Percentiles rank a stretch among this genome's conserved stretches.
These are phyloP conservation scores for Leptographium galeiforme DNA, from an alignment of 2,329 filamentous ascomycete species.

Conservation along the genomic window DNA sequence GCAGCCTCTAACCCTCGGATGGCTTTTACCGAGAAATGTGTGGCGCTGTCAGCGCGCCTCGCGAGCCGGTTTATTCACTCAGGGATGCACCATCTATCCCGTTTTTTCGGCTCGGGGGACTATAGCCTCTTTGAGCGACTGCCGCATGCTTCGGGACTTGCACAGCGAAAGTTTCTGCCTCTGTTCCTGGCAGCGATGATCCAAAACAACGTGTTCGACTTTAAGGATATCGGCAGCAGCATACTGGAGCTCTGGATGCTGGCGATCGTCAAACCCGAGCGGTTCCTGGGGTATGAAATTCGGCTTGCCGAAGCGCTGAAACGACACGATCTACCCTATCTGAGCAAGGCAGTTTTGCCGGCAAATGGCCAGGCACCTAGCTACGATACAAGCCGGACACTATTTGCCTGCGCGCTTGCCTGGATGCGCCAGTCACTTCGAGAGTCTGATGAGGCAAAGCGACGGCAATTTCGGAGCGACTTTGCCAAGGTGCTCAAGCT, in stretches of 20 bases:
- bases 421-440: constrained; percentile 37
- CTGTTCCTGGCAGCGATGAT: constrained; percentile 40
- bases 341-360: constrained; percentile 25
- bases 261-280: constrained; percentile 35
- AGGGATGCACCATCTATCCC: constrained; percentile 28
- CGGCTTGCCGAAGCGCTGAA: constrained; percentile 33
- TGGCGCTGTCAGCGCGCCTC: constrained; percentile 32
- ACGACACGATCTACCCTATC: constrained; percentile 26
- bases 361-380: constrained; percentile 22
- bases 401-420: constrained; percentile 36
- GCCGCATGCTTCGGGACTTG: constrained; percentile 24
- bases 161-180: constrained; percentile 30
- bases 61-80: constrained; percentile 30
- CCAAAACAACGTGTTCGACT: constrained; percentile 30
- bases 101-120: constrained; percentile 32
- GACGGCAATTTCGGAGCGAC: constrained; percentile 25
- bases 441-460: constrained; percentile 20
- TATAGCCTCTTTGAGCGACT: constrained; percentile 35
- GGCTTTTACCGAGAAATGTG: constrained; percentile 28
- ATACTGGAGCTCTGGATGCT: constrained; percentile 39
- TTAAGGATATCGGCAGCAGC: constrained; percentile 30
- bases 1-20: background rate
- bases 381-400: constrained; percentile 33
- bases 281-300: constrained; percentile 33
- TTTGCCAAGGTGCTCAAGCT: constrained; percentile 29